Conservation (phyloP, 2,329 filamentous ascomycete genomes). For the Ceratocystis alfenasii region DNA sequence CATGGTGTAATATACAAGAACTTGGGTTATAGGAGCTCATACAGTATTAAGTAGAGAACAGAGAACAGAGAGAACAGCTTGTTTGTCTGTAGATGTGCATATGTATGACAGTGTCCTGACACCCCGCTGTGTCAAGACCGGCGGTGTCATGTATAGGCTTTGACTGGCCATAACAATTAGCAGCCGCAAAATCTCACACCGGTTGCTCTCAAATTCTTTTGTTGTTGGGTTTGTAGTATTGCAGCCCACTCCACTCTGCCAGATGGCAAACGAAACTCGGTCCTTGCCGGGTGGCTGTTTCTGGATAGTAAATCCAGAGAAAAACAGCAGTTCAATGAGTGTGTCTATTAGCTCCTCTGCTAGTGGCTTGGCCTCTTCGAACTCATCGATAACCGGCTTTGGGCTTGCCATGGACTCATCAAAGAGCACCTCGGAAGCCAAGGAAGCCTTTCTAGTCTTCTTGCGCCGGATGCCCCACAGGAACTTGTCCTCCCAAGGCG, state of each 20-base stretch:
- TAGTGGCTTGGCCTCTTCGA: conserved; percentile 72
- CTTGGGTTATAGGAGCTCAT: conserved; percentile 23
- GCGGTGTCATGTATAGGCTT: conserved; percentile 84
- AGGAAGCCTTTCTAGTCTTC: conserved; percentile 52
- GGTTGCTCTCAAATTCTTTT: conserved; percentile 85
- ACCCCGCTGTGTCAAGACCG: conserved; percentile 66
- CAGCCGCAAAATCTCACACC: conserved; percentile 77
- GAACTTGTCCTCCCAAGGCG: conserved; percentile 81
- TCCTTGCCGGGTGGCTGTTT: conserved; percentile 55
- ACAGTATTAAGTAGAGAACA: conserved; percentile 93
- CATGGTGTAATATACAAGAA: neutral
- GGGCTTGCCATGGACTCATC: conserved; percentile 53
- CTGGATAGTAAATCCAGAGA: conserved; percentile 76
- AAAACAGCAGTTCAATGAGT: conserved; percentile 80
- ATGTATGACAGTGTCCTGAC: conserved; percentile 80
- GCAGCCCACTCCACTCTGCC: conserved; percentile 95
- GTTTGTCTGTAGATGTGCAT: conserved; percentile 77
- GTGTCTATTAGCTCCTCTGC: conserved; percentile 90
- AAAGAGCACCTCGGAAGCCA: conserved; percentile 68
- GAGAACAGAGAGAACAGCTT: conserved; percentile 75
- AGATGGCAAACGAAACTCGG: conserved; percentile 87
- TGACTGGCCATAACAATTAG: conserved; percentile 77
- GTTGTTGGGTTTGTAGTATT: conserved; percentile 78
- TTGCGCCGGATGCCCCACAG: conserved; percentile 74
- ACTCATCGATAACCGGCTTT: conserved; percentile 44